These are phyloP conservation scores for Fusarium praegraminearum DNA, from an alignment of 2,329 filamentous ascomycete species.

Conservation along the genomic window DNA sequence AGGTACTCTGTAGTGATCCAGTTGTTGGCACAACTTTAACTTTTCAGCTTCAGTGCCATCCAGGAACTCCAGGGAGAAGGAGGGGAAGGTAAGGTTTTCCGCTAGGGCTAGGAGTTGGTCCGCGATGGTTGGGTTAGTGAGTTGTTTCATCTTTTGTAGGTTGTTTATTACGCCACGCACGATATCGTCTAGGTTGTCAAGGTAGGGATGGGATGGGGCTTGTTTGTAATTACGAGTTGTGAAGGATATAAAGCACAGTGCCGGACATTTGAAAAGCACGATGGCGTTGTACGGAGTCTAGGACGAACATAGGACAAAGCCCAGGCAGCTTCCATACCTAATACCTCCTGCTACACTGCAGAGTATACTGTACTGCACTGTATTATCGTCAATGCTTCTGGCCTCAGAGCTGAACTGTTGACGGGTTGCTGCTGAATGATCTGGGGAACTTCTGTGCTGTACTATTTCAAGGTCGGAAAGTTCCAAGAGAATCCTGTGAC, in stretches of 20 bases:
- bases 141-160: slow-evolving; percentile 17
- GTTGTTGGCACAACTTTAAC: not conserved
- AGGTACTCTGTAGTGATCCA: not conserved
- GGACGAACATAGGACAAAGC: not conserved
- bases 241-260: not conserved
- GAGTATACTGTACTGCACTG: not conserved
- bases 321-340: not conserved
- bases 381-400: not conserved
- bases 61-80: not conserved
- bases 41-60: not conserved
- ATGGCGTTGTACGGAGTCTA: not conserved
- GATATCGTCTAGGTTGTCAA: not conserved
- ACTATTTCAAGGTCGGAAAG: not conserved
- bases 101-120: not conserved
- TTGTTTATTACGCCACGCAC: slow-evolving; percentile 6
- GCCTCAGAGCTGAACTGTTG: not conserved
- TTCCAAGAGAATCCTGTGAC: slow-evolving; percentile 1
- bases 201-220: not conserved
- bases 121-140: slow-evolving; percentile 4
- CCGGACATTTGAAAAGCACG: not conserved
- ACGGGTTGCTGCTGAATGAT: not conserved
- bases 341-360: not conserved
- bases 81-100: slow-evolving; percentile 16
- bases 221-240: too few relatives aligned
- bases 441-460: not conserved